A percentile compares a stretch with the other conserved stretches of the same genome.
Conservation (phyloP, 768 basidiomycete species). For the Termitomyces sp. region DNA sequence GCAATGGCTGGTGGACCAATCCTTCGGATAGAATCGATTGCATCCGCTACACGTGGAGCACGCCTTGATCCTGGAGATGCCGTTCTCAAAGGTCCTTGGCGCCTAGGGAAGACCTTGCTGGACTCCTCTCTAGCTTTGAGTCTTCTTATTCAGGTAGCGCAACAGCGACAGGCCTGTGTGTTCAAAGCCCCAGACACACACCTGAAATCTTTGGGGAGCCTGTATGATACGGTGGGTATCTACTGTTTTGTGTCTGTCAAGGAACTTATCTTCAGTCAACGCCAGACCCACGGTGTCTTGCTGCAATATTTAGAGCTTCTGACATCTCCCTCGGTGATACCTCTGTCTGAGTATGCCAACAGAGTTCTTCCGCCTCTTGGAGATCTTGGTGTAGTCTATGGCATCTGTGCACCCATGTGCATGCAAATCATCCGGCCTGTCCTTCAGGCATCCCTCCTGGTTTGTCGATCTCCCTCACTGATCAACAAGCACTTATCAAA, state of each 20-base stretch:
- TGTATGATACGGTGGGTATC: constrained; percentile 82
- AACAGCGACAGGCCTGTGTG: constrained; percentile 85
- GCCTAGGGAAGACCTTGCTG: constrained; percentile 62
- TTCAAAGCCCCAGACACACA: constrained; percentile 71
- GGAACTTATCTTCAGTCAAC: constrained; percentile 12
- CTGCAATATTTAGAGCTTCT: constrained; percentile 91
- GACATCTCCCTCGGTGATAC: constrained; percentile 63
- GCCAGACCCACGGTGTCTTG: constrained; percentile 85
- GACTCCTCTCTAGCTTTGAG: constrained; percentile 80
- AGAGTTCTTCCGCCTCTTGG: constrained; percentile 71
- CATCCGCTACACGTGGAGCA: constrained; percentile 75
- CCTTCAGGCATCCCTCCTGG: constrained; percentile 59
- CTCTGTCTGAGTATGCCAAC: constrained; percentile 68
- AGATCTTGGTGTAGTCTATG: constrained; percentile 73
- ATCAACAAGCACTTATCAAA: not conserved
- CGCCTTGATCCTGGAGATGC: constrained; percentile 65
- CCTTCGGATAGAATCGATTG: constrained; percentile 84
- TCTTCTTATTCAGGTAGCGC: constrained; percentile 87
- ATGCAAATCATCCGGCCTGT: constrained; percentile 94
- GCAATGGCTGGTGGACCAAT: constrained; percentile 91
- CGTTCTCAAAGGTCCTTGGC: constrained; percentile 58
- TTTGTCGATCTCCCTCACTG: constrained; percentile 26
- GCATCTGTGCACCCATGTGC: constrained; percentile 80
- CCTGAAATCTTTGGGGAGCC: constrained; percentile 79
- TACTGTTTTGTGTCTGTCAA: not conserved